Conservation (phyloP, 2,329 filamentous ascomycete genomes). For the Trichoderma breve region DNA sequence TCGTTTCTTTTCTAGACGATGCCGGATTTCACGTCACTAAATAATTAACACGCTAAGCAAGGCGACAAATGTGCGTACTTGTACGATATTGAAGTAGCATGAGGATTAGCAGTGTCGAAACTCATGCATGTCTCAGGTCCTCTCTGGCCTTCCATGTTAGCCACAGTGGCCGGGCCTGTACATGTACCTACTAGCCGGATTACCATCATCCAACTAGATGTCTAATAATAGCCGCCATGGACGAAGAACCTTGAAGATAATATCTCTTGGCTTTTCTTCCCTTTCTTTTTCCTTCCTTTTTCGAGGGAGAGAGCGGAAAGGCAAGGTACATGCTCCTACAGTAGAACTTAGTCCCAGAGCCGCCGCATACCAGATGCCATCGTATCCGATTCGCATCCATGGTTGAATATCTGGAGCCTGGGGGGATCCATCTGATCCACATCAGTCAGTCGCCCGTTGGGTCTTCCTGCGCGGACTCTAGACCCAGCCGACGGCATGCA, state of each 20-base stretch:
- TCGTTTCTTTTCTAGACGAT: neutral
- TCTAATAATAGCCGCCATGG: neutral
- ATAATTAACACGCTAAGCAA: neutral
- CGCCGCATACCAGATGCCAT: neutral
- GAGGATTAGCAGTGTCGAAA: neutral
- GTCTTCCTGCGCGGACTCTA: neutral
- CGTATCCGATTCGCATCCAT: neutral
- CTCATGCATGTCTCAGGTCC: neutral
- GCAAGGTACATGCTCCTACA: neutral
- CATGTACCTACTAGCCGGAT: neutral
- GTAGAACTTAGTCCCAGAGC: neutral
- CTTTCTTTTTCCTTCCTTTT: neutral
- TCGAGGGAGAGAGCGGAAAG: neutral
- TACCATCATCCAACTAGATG: neutral
- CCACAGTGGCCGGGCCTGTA: neutral
- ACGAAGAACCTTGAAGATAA: neutral
- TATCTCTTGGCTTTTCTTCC: neutral
- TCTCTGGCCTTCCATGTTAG: neutral
- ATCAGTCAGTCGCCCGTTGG: neutral
- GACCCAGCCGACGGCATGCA: constrained; percentile 10
- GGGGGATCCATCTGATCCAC: neutral
- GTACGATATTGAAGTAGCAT: neutral
- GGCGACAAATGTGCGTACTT: neutral
- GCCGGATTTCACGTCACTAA: neutral
- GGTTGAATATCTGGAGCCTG: neutral